Base-by-base conservation (phyloP, 1,284 basidiomycete genomes). In the Trichosporon inkin region DNA sequence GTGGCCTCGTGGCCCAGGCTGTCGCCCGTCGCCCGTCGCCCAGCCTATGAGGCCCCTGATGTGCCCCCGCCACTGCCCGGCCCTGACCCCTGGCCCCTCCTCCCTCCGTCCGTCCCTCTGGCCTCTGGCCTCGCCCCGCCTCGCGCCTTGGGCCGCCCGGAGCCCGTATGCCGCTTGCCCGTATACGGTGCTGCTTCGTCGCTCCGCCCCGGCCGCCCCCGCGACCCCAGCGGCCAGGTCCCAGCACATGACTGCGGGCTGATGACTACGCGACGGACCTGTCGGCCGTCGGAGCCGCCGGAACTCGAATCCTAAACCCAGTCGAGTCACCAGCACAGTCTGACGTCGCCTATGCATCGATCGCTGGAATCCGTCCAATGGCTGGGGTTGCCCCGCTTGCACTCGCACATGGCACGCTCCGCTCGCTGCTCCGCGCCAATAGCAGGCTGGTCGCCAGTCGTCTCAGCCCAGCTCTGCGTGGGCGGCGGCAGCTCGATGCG, bases 201-300 rank as follows among this genome's bases (percentile, higher is more conserved):
- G 24, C 16, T 36, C 49, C 20, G 20, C 38, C 16, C 14, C 52
- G 24, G 32, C 40, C 22, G 32, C 39, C 17, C 40, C 32, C 40
- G n/a, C 19, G 2, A 32, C 28, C 28, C 28, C 28, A 32, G 28
- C 28, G 28, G 28, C 28, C 28, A 32, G 28, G 28, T 5, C 28
- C 28, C 28, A 32, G 28, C 28, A 32, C 28, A 32, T 32, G 28
- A 32, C 28, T 32, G 28, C 28, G 44, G n/a, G 8, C 20, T 2
- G 40, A 41, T 41, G 19, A 41, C 28, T 8, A 32, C 28, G 4
- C 28, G 10, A 49, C 44, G 44, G 44, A 49, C 6, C 44, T 32
- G 28, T 49, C 44, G 44, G 44, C 44, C 44, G 44, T 49, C 44
- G 44, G 22, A 49, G 17, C 44, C 44, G 44, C 44, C 44, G 44